Evolutionary conservation across 1,284 basidiomycete species (phyloP), one percentile per base, ranked within the genome.

Genomic region (Ceratobasidium sp.): DNA sequence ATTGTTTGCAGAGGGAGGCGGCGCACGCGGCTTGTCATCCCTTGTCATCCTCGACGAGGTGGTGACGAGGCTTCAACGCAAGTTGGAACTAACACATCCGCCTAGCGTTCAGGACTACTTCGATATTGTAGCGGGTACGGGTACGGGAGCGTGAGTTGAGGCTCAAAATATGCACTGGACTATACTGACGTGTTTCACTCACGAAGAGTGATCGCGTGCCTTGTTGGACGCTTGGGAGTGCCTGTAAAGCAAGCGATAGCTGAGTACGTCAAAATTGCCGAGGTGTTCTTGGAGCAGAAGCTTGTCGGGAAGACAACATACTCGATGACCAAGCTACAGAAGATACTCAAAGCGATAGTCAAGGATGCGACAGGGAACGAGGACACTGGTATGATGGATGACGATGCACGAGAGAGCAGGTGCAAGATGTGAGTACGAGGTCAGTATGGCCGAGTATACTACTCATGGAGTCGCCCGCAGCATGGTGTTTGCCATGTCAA

Each of bases 371-470:
- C 28, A 10, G 41, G 59, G 4, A 14, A 41, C 59, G 41, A 43
- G 23, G 16, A 62, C 18, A 28, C 9, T 14, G 36, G 14, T 2
- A 43, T 45, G 41, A 18, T 48, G 34, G 45, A 23, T 14, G 14
- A 4, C 6, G 28, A 14, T 6, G 3, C 6, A 3, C 21, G 28
- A 10, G 23, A 8, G 9, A 30, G 45, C 3, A 32, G 9, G 14
- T 45, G 59, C 34, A 62, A 62, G 28, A 48, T 30, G 59, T 62
- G 23, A 10, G 58, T 60, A 12, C n/a, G 8, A n/a, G 21, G 58
- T n/a, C 3, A 3, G 30, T 32, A 53, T 62, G 43, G n/a, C n/a
- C n/a, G n/a, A n/a, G n/a, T n/a, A n/a, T n/a, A n/a, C n/a, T n/a
- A n/a, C n/a, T n/a, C n/a, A n/a, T n/a, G n/a, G n/a, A n/a, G n/a